Base-by-base conservation (phyloP, 108 stramenopile genomes). In the Asterionellopsis glacialis region DNA sequence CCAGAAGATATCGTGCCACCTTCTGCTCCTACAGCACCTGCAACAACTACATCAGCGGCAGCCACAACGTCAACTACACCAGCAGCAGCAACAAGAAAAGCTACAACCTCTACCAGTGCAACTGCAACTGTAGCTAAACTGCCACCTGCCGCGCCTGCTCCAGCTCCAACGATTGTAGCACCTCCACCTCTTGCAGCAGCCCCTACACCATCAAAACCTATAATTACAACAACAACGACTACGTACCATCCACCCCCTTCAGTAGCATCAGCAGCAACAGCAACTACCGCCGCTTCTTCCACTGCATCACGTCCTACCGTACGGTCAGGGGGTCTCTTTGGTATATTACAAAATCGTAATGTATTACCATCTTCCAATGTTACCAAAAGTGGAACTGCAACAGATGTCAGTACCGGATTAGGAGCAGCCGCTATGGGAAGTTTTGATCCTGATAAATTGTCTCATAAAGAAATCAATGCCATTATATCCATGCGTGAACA, bases 401-500 rank as follows among this genome's bases (percentile, higher is more conserved):
- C 16, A 22, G 10, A 2, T 55, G 11, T 19, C 1, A 28, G 14
- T 1, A 18, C 62, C 28, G 11, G 28, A 11, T 11, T 24, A 10
- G 62, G 45, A 26, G 75, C 79, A 45, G 75, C 82, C 7, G 74
- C 72, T n/a, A 66, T 87, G 65, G 90, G 84, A 15, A 77, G 80
- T 40, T 84, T 84, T 55, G 85, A 88, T 80, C 87, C 88, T 13
- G 74, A 83, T 15, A 93, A 93, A 72, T 70, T 93, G 3, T 67
- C 81, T 5, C 85, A 88, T 25, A 74, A 84, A 26, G 91, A 93
- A 70, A 61, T 93, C 24, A 82, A 81, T 25, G 83, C 86, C 33
- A 94, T 94, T 57, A 77, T 94, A 12, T 66, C 74, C n/a, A 88
- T 94, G 90, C 84, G 81, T 16, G 79, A 87, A 40, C 71, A 80